A percentile compares a stretch with the other conserved stretches of the same genome.
These are phyloP conservation scores for Nemania sp. DNA, from an alignment of 2,329 filamentous ascomycete genomes.

Conservation along the genomic window DNA sequence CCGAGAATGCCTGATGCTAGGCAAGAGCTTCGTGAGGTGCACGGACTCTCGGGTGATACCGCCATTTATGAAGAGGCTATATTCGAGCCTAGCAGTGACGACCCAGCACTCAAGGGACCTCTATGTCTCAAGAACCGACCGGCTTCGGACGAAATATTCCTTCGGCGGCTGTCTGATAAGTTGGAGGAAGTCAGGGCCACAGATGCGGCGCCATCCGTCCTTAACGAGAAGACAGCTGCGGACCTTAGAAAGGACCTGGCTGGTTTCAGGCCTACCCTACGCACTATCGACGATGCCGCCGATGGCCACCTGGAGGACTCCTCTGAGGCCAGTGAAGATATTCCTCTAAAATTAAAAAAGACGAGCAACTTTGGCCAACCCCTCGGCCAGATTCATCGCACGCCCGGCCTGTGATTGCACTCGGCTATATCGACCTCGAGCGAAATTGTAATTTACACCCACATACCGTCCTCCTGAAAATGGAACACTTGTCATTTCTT, in stretches of 20 bases:
- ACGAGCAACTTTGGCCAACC: conserved; percentile 39
- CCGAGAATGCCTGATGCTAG: conserved; percentile 14
- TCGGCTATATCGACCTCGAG: neutral
- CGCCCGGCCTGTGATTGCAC: neutral
- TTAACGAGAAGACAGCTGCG: conserved; percentile 32
- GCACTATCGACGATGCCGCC: conserved; percentile 19
- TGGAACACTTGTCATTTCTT: neutral
- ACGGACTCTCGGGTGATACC: neutral
- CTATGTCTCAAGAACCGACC: conserved; percentile 61
- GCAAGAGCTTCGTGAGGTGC: conserved; percentile 21
- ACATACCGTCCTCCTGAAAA: neutral
- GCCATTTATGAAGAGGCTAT: conserved; percentile 29
- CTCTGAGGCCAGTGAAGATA: conserved; percentile 24
- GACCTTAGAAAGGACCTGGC: conserved; percentile 13
- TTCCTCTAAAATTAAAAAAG: conserved; percentile 33
- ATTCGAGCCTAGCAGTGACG: conserved; percentile 49
- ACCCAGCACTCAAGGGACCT: conserved; percentile 55
- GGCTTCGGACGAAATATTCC: conserved; percentile 60
- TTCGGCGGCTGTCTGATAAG: conserved; percentile 54
- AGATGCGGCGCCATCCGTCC: conserved; percentile 52
- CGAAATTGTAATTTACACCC: neutral
- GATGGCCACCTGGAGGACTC: conserved; percentile 21
- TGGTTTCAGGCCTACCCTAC: conserved; percentile 3
- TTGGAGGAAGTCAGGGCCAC: conserved; percentile 53
- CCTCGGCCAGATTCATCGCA: conserved; percentile 31